Percentiles rank a stretch among this genome's conserved stretches.
Evolutionary conservation across 2,329 filamentous ascomycete genomes (phyloP).

Genomic region (Botrytis medusae): DNA sequence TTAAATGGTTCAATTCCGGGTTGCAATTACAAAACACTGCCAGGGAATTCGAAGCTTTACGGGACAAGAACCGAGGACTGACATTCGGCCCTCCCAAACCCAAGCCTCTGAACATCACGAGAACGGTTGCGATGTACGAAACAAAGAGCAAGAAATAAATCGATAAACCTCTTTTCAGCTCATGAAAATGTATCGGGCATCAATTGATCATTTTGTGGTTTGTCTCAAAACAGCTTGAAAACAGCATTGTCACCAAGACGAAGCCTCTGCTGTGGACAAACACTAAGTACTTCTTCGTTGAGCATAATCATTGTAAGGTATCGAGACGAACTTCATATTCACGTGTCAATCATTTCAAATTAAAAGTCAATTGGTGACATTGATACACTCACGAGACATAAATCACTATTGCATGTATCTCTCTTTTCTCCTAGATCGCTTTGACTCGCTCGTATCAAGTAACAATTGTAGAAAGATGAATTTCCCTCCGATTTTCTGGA

Average conservation of each 20-base stretch:
- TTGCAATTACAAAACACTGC: background rate
- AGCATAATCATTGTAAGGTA: no score
- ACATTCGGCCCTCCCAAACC: background rate
- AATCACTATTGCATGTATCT: no score
- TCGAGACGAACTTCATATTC: background rate
- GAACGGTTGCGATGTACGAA: no score
- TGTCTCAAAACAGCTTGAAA: background rate
- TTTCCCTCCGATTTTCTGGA: background rate
- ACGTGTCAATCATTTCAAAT: background rate
- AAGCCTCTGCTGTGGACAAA: background rate
- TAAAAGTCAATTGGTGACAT: background rate
- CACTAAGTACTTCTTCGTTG: background rate
- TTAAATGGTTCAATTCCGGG: background rate
- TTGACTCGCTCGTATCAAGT: background rate
- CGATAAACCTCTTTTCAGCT: background rate
- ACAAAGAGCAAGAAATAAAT: background rate
- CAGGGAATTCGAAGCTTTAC: background rate
- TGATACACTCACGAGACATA: background rate
- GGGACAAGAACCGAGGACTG: background rate
- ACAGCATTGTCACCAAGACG: background rate
- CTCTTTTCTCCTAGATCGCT: background rate
- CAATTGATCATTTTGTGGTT: background rate
- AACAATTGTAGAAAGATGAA: rapidly evolving
- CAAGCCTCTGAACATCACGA: background rate
- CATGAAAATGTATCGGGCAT: background rate